Conservation (phyloP, 2,329 filamentous ascomycete genomes). For the Cytospora mali region DNA sequence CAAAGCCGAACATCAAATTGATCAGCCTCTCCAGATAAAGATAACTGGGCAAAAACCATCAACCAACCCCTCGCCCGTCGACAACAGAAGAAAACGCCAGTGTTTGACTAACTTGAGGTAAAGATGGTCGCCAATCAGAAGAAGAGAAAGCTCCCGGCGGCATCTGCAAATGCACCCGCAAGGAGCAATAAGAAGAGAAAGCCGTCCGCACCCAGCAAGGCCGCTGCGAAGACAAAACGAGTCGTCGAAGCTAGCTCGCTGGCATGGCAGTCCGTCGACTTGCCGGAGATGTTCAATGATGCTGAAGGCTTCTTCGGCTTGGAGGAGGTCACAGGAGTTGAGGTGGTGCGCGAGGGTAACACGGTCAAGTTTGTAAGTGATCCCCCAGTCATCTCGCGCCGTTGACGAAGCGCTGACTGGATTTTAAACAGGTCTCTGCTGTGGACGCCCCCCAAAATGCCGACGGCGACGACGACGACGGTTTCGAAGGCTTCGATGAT, state of each 20-base stretch:
- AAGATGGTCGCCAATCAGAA: slow-evolving; percentile 27
- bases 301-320: slow-evolving; percentile 92
- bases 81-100: background rate
- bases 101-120: background rate
- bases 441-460: slow-evolving; percentile 27
- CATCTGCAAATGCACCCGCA: slow-evolving; percentile 9
- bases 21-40: background rate
- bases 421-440: slow-evolving; percentile 1
- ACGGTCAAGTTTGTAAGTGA: slow-evolving; percentile 58
- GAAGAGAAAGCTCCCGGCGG: slow-evolving; percentile 34
- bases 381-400: background rate
- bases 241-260: slow-evolving; percentile 52
- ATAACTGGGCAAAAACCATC: background rate
- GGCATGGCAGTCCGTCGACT: slow-evolving; percentile 60
- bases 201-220: slow-evolving; percentile 27
- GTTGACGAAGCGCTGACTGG: background rate
- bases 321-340: slow-evolving; percentile 89
- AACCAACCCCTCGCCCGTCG: background rate
- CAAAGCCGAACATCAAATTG: background rate
- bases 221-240: slow-evolving; percentile 41
- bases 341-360: slow-evolving; percentile 71
- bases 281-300: slow-evolving; percentile 81
- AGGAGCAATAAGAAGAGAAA: slow-evolving; percentile 34
- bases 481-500: slow-evolving; percentile 40
- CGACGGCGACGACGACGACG: slow-evolving; percentile 37